Evolutionary conservation across 352 stramenopile species (phyloP), one percentile per base, ranked within the genome.

Genomic region (Phytophthora megakarya): DNA sequence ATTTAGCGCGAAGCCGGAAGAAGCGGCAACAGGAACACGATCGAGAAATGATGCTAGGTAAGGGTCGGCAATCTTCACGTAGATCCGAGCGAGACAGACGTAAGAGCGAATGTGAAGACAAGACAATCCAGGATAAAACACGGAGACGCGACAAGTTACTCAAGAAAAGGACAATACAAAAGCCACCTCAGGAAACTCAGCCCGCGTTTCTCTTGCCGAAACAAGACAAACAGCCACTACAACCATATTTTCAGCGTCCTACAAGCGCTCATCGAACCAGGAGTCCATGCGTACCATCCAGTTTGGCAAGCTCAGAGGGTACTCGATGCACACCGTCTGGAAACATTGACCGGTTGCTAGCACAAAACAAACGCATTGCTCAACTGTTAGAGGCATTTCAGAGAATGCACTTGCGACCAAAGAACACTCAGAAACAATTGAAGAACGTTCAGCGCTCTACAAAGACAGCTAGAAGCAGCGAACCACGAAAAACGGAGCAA

Each of bases 1-100:
- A 80, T 30, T 48, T 81, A 15, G 75, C 64, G 23, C 54, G 73
- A 44, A 73, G 52, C 46, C 47, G 61, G 25, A 76, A 72, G n/a
- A 71, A 73, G 32, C 49, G 60, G 4, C 57, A 76, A 21, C 55
- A 71, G 25, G 52, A 61, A 50, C 38, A 78, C 19, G 48, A 68
- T 18, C n/a, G 54, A 3, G 23, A 50, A 30, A 66, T 70, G 65
- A 74, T 73, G 65, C n/a, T 61, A 19, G 65, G 65, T 10, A 60
- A 62, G n/a, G 26, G 26, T 51, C 52, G 33, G 22, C 30, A 48
- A 21, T 39, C 39, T 10, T 45, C 58, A 21, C 39, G 44, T 42
- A 23, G 18, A 26, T 35, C 12, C 12, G 28, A 49, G 19, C 13
- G 15, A 38, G 42, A 59, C 4, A 43, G 44, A 58, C 1, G 4